Evolutionary conservation across 371 early-diverging fungal genomes (phyloP).

Genomic region (Actinomortierella ambigua): DNA sequence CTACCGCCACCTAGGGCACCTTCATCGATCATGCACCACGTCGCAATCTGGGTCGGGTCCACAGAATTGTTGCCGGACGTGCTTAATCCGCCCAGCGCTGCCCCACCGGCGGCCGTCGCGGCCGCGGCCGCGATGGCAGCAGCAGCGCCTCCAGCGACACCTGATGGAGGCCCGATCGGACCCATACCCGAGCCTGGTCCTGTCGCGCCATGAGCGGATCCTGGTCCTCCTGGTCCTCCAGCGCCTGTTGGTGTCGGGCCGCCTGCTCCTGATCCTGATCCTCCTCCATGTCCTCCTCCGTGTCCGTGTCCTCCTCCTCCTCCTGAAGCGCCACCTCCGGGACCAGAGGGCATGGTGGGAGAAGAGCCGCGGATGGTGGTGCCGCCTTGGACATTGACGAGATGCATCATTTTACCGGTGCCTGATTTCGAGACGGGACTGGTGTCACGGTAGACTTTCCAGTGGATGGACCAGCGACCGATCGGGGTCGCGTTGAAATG

Average conservation of each 20-base stretch:
- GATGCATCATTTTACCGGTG: conserved; percentile 44
- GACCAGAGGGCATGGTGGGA: neutral
- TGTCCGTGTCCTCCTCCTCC: conserved; percentile 9
- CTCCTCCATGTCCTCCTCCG: conserved; percentile 2
- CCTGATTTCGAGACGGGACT: conserved; percentile 44
- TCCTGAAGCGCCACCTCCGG: conserved; percentile 2
- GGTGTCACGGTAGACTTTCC: conserved; percentile 43
- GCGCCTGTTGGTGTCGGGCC: conserved; percentile 10
- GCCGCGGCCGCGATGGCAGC: conserved; percentile 4
- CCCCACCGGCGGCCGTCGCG: conserved; percentile 9
- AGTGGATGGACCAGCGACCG: conserved; percentile 46
- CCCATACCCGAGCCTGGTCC: conserved; percentile 6
- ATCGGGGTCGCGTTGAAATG: conserved; percentile 43
- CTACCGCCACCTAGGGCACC: conserved; percentile 21
- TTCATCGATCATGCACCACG: conserved; percentile 48
- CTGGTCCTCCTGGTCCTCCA: neutral
- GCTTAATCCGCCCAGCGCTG: conserved; percentile 11
- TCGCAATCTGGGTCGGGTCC: neutral
- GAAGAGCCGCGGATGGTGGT: conserved; percentile 20
- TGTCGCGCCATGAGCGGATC: conserved; percentile 7
- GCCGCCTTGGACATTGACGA: conserved; percentile 44
- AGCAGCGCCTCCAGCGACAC: conserved; percentile 7
- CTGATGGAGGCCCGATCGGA: too few species aligned
- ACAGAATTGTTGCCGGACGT: conserved; percentile 7
- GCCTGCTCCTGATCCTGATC: conserved; percentile 8